Percentiles rank a stretch among this genome's conserved stretches.
Conservation (phyloP, 345 rosid species). For the rapeseed (Brassica napus) region DNA sequence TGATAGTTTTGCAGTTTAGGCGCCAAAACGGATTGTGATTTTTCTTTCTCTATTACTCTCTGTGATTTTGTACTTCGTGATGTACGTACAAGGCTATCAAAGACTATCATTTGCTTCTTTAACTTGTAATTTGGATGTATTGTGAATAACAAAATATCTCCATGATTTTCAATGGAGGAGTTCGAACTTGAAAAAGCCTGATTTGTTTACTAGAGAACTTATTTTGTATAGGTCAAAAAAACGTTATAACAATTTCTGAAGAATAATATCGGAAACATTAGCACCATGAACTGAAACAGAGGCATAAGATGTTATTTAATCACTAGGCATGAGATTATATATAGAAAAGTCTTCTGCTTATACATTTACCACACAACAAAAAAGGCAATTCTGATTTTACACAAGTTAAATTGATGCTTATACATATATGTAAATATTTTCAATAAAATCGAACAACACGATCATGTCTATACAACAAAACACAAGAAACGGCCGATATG, state of each 20-base stretch:
- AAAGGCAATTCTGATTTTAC: conserved; percentile 1
- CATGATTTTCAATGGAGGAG: conserved; percentile 6
- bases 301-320: neutral
- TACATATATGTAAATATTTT: conserved; percentile 1
- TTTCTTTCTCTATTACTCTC: conserved; percentile 39
- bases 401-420: neutral
- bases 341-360: conserved; percentile 18
- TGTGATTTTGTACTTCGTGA: conserved; percentile 31
- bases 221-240: neutral
- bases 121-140: neutral
- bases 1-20: conserved; percentile 24
- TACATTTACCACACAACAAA: conserved; percentile 2
- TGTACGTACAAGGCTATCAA: conserved; percentile 23
- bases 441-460: conserved; percentile 33
- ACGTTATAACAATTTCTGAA: neutral
- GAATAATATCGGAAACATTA: neutral
- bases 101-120: conserved; percentile 13
- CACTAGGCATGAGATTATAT: neutral
- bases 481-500: conserved; percentile 40
- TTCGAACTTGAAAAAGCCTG: neutral
- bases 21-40: conserved; percentile 37
- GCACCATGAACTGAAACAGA: neutral
- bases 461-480: conserved; percentile 41
- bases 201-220: neutral
- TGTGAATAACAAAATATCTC: conserved; percentile 22